Conservation (phyloP, 2,329 filamentous ascomycete genomes). For the Arthroderma sp. region DNA sequence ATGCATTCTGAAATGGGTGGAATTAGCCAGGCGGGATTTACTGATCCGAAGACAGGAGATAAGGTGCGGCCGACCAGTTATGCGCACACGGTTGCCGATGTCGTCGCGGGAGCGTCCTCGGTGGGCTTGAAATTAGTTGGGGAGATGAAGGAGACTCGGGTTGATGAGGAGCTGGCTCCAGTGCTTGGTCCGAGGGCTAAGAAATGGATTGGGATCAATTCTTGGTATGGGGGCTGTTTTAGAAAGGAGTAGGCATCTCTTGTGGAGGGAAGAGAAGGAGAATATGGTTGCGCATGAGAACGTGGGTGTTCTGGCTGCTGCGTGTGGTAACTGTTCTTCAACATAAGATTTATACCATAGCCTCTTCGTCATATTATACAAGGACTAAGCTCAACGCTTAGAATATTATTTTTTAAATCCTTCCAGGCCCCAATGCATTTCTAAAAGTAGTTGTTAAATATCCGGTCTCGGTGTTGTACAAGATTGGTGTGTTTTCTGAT, state of each 20-base stretch:
- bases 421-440: too few relatives aligned
- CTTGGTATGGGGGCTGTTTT: constrained; percentile 42
- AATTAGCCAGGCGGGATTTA: constrained; percentile 49
- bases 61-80: constrained; percentile 50
- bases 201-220: constrained; percentile 48
- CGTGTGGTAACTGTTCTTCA: too few relatives aligned
- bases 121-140: constrained; percentile 34
- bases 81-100: constrained; percentile 40
- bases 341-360: too few relatives aligned
- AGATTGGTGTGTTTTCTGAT: constrained; percentile 49
- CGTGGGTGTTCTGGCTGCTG: neutral
- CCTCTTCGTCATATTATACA: too few relatives aligned
- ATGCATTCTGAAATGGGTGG: constrained; percentile 55
- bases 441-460: constrained; percentile 40
- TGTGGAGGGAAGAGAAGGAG: neutral
- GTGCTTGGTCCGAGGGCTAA: constrained; percentile 45
- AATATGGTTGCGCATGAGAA: constrained; percentile 1
- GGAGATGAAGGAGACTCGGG: constrained; percentile 30
- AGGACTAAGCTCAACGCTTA: too few relatives aligned
- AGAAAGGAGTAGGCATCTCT: constrained; percentile 15
- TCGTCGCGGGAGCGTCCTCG: constrained; percentile 29
- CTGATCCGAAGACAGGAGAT: constrained; percentile 37
- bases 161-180: constrained; percentile 44
- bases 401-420: too few relatives aligned
- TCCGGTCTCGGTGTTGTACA: constrained; percentile 48